Percentiles rank a stretch among this genome's conserved stretches.
phyloP scores from a whole-genome alignment of 345 rosid species.

The Noccaea caerulescens region DNA sequence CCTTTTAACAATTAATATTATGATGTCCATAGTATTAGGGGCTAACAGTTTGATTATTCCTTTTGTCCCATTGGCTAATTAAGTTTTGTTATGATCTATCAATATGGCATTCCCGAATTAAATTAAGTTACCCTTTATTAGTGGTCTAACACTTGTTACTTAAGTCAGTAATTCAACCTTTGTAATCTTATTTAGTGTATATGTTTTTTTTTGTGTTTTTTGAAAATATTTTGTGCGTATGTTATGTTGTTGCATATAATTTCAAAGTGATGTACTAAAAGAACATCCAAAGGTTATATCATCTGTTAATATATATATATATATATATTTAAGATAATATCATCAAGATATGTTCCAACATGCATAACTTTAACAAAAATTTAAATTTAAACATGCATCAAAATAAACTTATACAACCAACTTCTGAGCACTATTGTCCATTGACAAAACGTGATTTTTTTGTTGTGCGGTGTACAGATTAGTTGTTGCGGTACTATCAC shows the following conservation, averaged over 20 bases:
- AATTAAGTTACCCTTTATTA: not conserved
- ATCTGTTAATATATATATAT: no score
- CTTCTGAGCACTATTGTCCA: not conserved
- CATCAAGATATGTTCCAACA: not conserved
- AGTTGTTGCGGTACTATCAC: not conserved
- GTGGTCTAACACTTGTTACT: constrained; percentile 4
- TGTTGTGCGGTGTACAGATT: not conserved
- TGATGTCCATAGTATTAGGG: constrained; percentile 29
- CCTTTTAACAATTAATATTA: not conserved
- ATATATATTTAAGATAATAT: not conserved
- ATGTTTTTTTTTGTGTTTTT: no score
- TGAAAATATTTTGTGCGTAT: no score
- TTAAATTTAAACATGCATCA: not conserved
- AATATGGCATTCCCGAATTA: not conserved
- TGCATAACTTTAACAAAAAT: not conserved
- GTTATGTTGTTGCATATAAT: not conserved
- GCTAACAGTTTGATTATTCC: not conserved
- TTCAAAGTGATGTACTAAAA: no score
- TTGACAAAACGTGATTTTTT: not conserved
- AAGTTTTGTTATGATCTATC: not conserved
- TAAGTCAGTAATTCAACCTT: not conserved
- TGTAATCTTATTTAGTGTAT: not conserved
- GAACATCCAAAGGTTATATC: no score
- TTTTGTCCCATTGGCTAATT: not conserved
- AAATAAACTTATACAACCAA: not conserved